Conservation (phyloP, 2,329 filamentous ascomycete genomes). For the Epichloe coenophiala region DNA sequence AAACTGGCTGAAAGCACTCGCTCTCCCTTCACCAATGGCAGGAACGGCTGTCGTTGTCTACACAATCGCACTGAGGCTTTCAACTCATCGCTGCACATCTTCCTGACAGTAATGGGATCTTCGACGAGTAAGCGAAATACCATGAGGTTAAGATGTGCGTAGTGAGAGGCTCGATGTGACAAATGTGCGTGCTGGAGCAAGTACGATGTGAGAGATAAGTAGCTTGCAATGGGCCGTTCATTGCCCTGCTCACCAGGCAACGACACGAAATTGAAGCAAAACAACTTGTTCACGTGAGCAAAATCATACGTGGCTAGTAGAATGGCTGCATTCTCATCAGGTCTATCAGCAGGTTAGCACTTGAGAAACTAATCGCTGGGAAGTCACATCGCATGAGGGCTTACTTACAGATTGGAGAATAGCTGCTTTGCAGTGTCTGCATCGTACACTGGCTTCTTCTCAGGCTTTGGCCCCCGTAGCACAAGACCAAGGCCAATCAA, state of each 20-base stretch:
- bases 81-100: slow-evolving; percentile 67
- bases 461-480: slow-evolving; percentile 52
- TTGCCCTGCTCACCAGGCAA: slow-evolving; percentile 47
- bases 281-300: slow-evolving; percentile 85
- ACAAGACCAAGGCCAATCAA: slow-evolving; percentile 76
- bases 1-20: slow-evolving; percentile 63
- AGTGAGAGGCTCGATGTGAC: slow-evolving; percentile 62
- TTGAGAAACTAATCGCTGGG: neutral
- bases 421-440: slow-evolving; percentile 70
- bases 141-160: slow-evolving; percentile 75
- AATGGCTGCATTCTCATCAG: slow-evolving; percentile 64
- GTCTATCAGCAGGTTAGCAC: slow-evolving; percentile 34
- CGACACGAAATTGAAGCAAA: slow-evolving; percentile 72
- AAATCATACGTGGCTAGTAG: slow-evolving; percentile 88
- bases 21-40: slow-evolving; percentile 61
- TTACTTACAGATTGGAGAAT: slow-evolving; percentile 64
- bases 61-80: slow-evolving; percentile 68
- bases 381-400: neutral
- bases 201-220: slow-evolving; percentile 83
- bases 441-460: slow-evolving; percentile 45
- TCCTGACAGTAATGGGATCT: slow-evolving; percentile 68
- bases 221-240: slow-evolving; percentile 65
- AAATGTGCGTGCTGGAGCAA: slow-evolving; percentile 86
- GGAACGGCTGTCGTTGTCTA: slow-evolving; percentile 73
- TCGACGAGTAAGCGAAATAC: slow-evolving; percentile 78